Base-by-base conservation (phyloP, 2,329 filamentous ascomycete genomes). In the Metarhizium brunneum region DNA sequence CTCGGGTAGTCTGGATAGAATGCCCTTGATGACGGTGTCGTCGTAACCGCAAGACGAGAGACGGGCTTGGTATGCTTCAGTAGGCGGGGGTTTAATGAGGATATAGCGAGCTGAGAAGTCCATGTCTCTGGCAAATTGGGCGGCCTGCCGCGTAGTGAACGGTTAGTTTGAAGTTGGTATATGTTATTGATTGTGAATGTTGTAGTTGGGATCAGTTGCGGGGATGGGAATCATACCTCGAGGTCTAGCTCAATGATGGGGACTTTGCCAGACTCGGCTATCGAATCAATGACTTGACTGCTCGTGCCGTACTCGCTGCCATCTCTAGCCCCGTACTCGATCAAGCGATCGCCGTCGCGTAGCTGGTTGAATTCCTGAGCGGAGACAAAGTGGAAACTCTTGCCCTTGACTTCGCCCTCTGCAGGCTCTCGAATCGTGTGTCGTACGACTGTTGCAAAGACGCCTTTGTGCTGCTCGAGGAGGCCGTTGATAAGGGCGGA, bases 401-500 rank as follows among this genome's bases (percentile, higher is more conserved):
- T 69, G 36, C 79, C 80, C 42, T 76, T 68, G n/a, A 71, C 64
- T 62, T 85, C 82, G 6, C 75, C 77, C 16, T 79, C 76, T 8
- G 64, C 64, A 2, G 77, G 71, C 30, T 70, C 67, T 16, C 81
- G 73, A 3, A 79, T 83, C 3, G 82, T 82, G 62, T 85, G 80
- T 13, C 73, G 74, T 14, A 77, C 68, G 10, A 83, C 80, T 50
- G 70, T 72, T 20, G 79, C 84, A 63, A 92, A 90, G 20, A 83
- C 82, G 53, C 82, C 80, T 6, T 81, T 82, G 66, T 84, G 82
- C 55, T 80, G 78, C 32, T 83, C 79, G 60, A 87, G 72, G 16
- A 94, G 77, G 59, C 80, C 78, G 56, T 78, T 79, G 54, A 86
- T 72, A 47, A 92, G 72, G 2, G 80, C 81, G 16, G 82, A 81